Base-by-base conservation (phyloP, 495 filamentous ascomycete genomes). In the Lasiosphaeria miniovina region DNA sequence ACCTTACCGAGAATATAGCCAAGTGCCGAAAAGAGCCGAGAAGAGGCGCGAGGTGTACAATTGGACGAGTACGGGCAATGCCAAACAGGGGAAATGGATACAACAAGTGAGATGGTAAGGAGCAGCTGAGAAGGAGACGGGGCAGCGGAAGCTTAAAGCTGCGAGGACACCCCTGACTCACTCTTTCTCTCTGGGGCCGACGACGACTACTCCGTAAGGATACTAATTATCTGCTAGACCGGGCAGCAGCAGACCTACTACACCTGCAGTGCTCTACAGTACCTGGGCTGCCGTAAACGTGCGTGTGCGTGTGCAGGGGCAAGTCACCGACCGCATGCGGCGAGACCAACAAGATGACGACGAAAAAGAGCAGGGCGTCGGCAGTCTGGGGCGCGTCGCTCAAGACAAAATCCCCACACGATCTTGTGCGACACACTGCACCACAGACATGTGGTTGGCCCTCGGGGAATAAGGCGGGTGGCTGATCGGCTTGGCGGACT, bases 311-410 rank as follows among this genome's bases (percentile, higher is more conserved):
- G 43, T 11, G 15, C 15, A n/a, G 15, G 3, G 43, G 11, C 15
- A 14, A 46, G 5, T 46, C 6, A 2, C 4, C 15, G 8, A 53
- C 51, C 51, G 51, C 51, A 53, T 53, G 51, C 51, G 51, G 51
- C 51, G 35, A 53, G 51, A 36, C 14, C 17, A 31, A 35, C 33
- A 34, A 46, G 46, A 59, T 7, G 35, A 55, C 50, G 60, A 62
- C 55, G 60, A 58, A 54, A 61, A 61, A 48, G 48, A 54, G 36
- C 43, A 43, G 52, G 59, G 46, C 43, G 41, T 45, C 11, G 11
- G 41, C 11, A 3, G 41, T 6, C 36, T 31, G 51, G 6, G 51
- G n/a, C n/a, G n/a, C n/a, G n/a, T n/a, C n/a, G 24, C 24, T 24
- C 24, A 24, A 24, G 0, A 2, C 1, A 0, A 24, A 24, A 24